These are phyloP conservation scores for Calonectria pseudoreteaudii DNA, from an alignment of 2,329 filamentous ascomycete species.

Conservation along the genomic window DNA sequence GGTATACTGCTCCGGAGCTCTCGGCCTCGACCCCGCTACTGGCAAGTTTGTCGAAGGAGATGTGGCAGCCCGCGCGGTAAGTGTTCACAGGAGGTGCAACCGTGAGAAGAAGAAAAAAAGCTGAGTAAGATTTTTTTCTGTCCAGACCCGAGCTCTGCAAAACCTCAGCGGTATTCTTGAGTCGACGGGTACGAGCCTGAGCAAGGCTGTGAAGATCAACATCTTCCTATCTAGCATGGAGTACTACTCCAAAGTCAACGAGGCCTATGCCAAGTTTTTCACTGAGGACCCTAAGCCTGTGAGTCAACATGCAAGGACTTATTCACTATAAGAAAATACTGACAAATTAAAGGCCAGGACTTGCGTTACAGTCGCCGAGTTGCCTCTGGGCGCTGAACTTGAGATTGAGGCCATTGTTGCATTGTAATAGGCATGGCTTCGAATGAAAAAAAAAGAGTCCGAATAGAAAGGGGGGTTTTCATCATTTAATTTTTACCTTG, in stretches of 20 bases:
- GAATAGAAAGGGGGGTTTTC: not conserved
- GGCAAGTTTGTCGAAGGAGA: conserved; percentile 23
- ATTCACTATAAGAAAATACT: not conserved
- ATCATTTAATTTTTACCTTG: not conserved
- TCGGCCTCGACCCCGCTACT: conserved; percentile 21
- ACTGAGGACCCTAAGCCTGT: conserved; percentile 59
- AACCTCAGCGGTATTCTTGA: conserved; percentile 71
- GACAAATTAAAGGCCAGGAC: conserved; percentile 59
- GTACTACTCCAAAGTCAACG: conserved; percentile 71
- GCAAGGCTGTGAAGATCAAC: conserved; percentile 76
- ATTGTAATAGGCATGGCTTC: not conserved
- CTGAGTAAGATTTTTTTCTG: not conserved
- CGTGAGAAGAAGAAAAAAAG: too few relatives aligned
- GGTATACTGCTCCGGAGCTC: conserved; percentile 26
- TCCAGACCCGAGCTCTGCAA: conserved; percentile 64
- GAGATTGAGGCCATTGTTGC: conserved; percentile 70
- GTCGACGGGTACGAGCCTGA: conserved; percentile 68
- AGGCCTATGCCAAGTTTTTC: conserved; percentile 65
- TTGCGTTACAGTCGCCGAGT: conserved; percentile 79
- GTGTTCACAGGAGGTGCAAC: not conserved
- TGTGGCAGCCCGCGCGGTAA: conserved; percentile 18
- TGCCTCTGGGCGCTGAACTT: conserved; percentile 77
- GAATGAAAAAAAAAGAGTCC: not conserved
- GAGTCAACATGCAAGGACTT: conserved; percentile 30
- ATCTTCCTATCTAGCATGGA: conserved; percentile 75